These are phyloP conservation scores for Acacia confusa DNA, from an alignment of 306 rosid species.

Conservation along the genomic window DNA sequence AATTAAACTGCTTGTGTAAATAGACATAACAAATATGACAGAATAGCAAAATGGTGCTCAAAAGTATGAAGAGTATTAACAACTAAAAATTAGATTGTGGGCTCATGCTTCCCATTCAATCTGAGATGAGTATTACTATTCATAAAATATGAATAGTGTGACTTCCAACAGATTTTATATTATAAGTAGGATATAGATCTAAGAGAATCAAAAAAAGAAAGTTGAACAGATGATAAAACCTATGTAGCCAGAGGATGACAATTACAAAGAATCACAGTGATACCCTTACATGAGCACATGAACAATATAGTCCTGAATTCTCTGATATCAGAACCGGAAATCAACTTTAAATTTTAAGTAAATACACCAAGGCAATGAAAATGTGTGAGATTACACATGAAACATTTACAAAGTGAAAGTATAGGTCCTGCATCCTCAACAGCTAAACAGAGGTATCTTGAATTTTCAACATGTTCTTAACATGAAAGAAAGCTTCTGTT, in stretches of 20 bases:
- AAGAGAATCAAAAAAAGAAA: background rate
- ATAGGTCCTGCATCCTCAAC: background rate
- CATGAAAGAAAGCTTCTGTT: background rate
- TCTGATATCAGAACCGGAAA: background rate
- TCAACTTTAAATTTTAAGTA: background rate
- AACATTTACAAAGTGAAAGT: background rate
- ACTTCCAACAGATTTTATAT: background rate
- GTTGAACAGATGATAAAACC: background rate
- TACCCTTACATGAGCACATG: background rate
- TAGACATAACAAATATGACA: conserved; percentile 2
- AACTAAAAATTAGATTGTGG: background rate
- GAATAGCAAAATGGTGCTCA: background rate
- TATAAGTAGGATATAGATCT: background rate
- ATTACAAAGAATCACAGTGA: background rate
- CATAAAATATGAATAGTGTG: background rate
- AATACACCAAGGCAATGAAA: background rate
- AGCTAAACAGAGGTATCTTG: background rate
- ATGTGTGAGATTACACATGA: background rate
- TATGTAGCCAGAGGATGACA: conserved; percentile 11
- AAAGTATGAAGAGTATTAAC: conserved; percentile 6
- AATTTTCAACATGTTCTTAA: background rate
- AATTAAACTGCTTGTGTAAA: conserved; percentile 32
- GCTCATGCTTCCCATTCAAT: background rate
- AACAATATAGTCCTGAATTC: background rate
- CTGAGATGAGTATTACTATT: background rate